Conservation (phyloP, 208 protist species). For the Vickermania ingenoplastis region DNA sequence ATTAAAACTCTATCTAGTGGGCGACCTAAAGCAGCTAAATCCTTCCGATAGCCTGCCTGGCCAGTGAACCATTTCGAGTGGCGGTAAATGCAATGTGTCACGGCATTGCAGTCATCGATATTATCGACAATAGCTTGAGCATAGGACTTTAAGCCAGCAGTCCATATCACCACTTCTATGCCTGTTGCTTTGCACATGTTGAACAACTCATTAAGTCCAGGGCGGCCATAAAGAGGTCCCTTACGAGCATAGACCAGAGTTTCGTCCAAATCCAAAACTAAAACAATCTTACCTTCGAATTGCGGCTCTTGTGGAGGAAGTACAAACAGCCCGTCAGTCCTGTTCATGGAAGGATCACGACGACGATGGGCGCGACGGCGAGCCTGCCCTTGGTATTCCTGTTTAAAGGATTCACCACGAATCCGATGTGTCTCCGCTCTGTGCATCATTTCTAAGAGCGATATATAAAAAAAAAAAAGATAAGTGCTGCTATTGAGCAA, state of each 20-base stretch:
- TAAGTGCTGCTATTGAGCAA: conserved; percentile 2
- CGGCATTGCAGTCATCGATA: conserved; percentile 79
- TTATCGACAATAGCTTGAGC: conserved; percentile 88
- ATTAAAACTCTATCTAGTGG: conserved; percentile 84
- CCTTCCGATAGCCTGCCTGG: conserved; percentile 87
- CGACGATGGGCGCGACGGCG: conserved; percentile 46
- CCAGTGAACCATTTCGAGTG: conserved; percentile 92
- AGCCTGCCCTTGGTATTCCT: conserved; percentile 84
- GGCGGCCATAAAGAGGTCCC: conserved; percentile 81
- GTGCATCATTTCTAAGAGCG: conserved; percentile 5
- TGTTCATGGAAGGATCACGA: conserved; percentile 88
- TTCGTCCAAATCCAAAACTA: conserved; percentile 88
- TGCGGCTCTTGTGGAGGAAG: conserved; percentile 66
- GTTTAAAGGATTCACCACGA: conserved; percentile 87
- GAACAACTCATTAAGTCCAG: conserved; percentile 85
- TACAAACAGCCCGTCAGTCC: conserved; percentile 63
- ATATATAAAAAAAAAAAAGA: conserved; percentile 4
- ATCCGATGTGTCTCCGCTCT: conserved; percentile 52
- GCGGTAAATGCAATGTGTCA: conserved; percentile 89
- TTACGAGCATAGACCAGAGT: conserved; percentile 84
- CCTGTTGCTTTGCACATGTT: conserved; percentile 70
- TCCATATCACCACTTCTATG: conserved; percentile 90
- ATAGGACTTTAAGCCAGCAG: conserved; percentile 84
- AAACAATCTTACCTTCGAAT: conserved; percentile 70
- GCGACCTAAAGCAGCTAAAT: conserved; percentile 75